Evolutionary conservation across 495 filamentous ascomycete species (phyloP).

Genomic region (Penicillium antarcticum): DNA sequence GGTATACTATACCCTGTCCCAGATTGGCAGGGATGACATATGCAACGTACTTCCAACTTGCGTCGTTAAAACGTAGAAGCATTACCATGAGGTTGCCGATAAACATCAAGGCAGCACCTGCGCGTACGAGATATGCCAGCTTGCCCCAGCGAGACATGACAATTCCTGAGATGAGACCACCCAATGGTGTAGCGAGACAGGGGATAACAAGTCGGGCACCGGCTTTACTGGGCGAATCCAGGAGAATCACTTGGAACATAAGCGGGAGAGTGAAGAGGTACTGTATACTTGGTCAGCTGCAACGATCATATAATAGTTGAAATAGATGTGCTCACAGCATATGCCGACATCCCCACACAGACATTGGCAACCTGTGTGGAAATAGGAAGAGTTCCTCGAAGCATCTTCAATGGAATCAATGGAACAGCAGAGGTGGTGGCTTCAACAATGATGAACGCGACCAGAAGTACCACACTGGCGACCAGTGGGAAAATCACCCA

Average conservation of each 20-base stretch:
- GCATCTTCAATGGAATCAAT: constrained; percentile 56
- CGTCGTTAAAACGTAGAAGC: constrained; percentile 53
- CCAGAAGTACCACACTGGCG: constrained; percentile 48
- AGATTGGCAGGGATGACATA: constrained; percentile 63
- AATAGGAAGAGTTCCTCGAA: constrained; percentile 49
- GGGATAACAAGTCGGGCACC: constrained; percentile 58
- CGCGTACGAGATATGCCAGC: constrained; percentile 51
- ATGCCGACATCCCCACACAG: constrained; percentile 59
- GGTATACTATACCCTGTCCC: constrained; percentile 63
- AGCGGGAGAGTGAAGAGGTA: constrained; percentile 65
- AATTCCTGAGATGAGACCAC: constrained; percentile 56
- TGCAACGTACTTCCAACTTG: constrained; percentile 59
- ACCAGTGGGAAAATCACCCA: constrained; percentile 54
- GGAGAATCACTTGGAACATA: constrained; percentile 60
- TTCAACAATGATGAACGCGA: constrained; percentile 51
- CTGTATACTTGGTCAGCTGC: constrained; percentile 25
- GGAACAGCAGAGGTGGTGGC: constrained; percentile 57
- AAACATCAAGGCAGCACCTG: constrained; percentile 56
- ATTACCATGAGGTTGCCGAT: constrained; percentile 57
- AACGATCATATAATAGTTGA: neutral
- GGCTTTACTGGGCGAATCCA: constrained; percentile 59
- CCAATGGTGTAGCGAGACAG: constrained; percentile 58
- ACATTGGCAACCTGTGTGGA: constrained; percentile 58
- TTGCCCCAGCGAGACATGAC: constrained; percentile 65
- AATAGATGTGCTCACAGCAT: constrained; percentile 47